Base-by-base conservation (phyloP, 2,329 filamentous ascomycete genomes). In the Escovopsis sp. region DNA sequence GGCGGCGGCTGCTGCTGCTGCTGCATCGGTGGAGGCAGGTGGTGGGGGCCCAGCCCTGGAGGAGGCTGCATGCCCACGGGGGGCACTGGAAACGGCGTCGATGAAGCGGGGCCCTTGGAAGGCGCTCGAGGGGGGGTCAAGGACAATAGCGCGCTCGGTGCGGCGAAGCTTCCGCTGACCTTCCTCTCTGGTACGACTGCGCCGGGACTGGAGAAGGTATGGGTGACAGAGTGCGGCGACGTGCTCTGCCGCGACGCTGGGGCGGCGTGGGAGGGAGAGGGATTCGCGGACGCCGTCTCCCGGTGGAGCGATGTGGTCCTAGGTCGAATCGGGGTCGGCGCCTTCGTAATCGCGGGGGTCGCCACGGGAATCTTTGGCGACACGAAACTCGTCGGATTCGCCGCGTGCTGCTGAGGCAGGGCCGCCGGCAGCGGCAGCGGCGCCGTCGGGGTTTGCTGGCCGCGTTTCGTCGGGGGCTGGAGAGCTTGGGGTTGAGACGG, bases 291-390 rank as follows among this genome's bases (percentile, higher is more conserved):
- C 50, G 77, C 73, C 9, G 75, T 75, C 18, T 77, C 79, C 52
- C 90, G 83, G 43, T 92, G 85, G 43, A 92, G 84, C 8, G 85
- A 90, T 32, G 73, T 61, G 41, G 87, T 82, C 37, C 84, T 76
- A 27, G 76, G 70, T 42, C 81, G 79, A 43, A 76, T 79, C 8
- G 86, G 83, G 11, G 83, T 87, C 5, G 85, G 76, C 15, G 78
- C 77, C 54, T 94, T 94, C 11, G 86, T 77, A 32, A 93, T 60
- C 18, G 76, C 78, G 7, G 90, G 88, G 25, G 83, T 90, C 9
- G 82, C 80, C 41, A 84, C 67, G 19, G 79, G 63, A 34, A 88
- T 71, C 51, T 85, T 83, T 7, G 88, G 88, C 13, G 88, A 94
- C 33, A 76, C 73, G 43, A 79, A 68, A 39, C 62, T 67, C 23